Evolutionary conservation across 495 filamentous ascomycete genomes (phyloP).

Genomic region (Penicillium mononematosum): DNA sequence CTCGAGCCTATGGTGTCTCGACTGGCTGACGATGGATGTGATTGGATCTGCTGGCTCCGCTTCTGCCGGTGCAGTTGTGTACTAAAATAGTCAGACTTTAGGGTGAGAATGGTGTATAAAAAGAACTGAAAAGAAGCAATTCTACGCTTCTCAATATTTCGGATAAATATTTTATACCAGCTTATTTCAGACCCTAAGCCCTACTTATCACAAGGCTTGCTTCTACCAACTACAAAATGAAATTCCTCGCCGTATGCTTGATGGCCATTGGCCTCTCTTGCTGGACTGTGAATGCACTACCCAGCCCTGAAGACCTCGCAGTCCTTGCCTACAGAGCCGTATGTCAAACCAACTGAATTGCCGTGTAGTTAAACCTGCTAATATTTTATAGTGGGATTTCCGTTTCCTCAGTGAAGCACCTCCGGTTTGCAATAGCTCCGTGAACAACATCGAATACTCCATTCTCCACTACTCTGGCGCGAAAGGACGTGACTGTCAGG

Average conservation of each 20-base stretch:
- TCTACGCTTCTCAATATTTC: neutral
- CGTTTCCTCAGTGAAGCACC: slow-evolving; percentile 24
- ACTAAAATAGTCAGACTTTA: slow-evolving; percentile 4
- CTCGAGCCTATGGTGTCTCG: slow-evolving; percentile 3
- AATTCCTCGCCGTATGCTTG: neutral
- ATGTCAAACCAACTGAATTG: neutral
- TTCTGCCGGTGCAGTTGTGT: neutral
- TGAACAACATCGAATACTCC: slow-evolving; percentile 22
- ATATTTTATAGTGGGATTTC: slow-evolving; percentile 31
- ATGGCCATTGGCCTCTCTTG: slow-evolving; percentile 6
- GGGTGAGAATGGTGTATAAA: neutral
- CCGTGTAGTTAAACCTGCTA: neutral
- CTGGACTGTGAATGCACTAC: slow-evolving; percentile 11
- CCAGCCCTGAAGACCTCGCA: slow-evolving; percentile 7
- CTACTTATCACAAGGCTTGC: neutral
- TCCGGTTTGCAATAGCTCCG: slow-evolving; percentile 26
- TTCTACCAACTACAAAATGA: slow-evolving; percentile 1
- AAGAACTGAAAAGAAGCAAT: slow-evolving; percentile 7
- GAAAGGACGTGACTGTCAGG: slow-evolving; percentile 5
- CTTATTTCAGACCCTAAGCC: too few relatives aligned
- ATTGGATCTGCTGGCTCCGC: slow-evolving; percentile 5
- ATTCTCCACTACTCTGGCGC: slow-evolving; percentile 25
- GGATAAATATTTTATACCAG: neutral
- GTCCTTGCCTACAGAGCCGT: slow-evolving; percentile 27
- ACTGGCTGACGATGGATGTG: neutral